Base-by-base conservation (phyloP, 306 rosid genomes). In the Medicago arabica region DNA sequence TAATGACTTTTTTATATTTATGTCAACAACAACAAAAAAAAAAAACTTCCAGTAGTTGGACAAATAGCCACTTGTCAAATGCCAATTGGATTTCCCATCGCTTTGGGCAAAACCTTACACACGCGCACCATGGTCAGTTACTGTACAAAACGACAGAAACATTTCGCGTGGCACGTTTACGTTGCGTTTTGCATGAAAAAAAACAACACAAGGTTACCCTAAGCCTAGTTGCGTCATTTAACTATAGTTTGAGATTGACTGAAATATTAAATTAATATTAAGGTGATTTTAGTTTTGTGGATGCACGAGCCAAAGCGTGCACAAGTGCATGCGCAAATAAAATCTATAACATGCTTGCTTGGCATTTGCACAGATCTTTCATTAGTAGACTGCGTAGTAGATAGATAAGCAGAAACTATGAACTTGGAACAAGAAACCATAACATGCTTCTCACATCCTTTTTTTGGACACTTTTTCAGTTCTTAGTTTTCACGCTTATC, bases 241-340 rank as follows among this genome's bases (percentile, higher is more conserved):
- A 69, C 60, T 21, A 61, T 49, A 15, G 69, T 69, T 75, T 75
- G 81, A 69, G 68, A 28, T 58, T 23, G 38, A 58, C 62, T 19
- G 3, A 5, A 21, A 65, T 23, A 16, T 12, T 17, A 46, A 11
- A 46, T 46, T 44, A 44, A 11, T 46, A 13, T 54, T 19, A 1
- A 6, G n/a, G 7, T 34, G 38, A 5, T 34, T 34, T 34, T 67
- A 5, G 21, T 74, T 74, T 39, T 61, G 3, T 81, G 72, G 74
- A 81, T 62, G 0, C 7, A 70, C 81, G 85, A 69, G 85, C 85
- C 81, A 15, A 17, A 75, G 84, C 84, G 77, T 81, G 84, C 84
- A 54, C 55, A 50, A 69, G 4, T 75, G 77, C 84, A 81, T 75
- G 83, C 78, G 78, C 78, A 74, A 68, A 47, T 67, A 80, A 80